Percentiles rank a stretch among this genome's conserved stretches.
Evolutionary conservation across 345 rosid species (phyloP).

Genomic region (Psidium friedrichsthalianum): DNA sequence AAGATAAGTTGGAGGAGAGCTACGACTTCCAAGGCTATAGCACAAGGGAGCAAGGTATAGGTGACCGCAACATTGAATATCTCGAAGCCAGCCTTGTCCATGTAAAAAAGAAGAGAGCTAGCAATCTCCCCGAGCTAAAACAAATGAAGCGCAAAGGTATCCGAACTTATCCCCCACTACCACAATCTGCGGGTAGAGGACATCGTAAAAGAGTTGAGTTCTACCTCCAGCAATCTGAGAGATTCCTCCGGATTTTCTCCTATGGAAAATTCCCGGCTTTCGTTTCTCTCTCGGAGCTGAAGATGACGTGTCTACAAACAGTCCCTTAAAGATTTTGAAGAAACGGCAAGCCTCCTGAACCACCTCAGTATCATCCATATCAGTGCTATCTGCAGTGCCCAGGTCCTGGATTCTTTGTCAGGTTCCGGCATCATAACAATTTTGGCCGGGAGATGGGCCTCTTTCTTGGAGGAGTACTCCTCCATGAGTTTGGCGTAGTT

Average conservation of each 20-base stretch:
- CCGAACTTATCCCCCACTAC: neutral
- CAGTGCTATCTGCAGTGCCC: no score
- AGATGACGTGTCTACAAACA: no score
- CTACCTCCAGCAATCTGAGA: neutral
- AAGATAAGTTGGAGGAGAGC: neutral
- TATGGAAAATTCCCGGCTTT: no score
- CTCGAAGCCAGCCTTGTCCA: neutral
- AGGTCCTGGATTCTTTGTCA: constrained; percentile 9
- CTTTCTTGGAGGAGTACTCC: constrained; percentile 36
- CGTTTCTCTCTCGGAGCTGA: no score
- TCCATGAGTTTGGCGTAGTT: constrained; percentile 54
- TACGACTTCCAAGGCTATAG: neutral
- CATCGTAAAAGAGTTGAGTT: neutral
- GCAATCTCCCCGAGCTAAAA: neutral
- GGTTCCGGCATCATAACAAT: neutral
- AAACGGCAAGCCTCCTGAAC: no score
- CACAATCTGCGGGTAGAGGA: neutral
- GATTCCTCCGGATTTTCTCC: neutral
- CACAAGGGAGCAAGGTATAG: neutral
- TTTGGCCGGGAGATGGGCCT: constrained; percentile 18
- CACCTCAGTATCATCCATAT: no score
- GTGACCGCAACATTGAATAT: neutral
- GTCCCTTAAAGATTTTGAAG: no score
- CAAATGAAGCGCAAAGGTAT: neutral
- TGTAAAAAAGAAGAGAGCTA: neutral